These are phyloP conservation scores for Cucurbita argyrosperma DNA, from an alignment of 306 rosid species.

Conservation along the genomic window DNA sequence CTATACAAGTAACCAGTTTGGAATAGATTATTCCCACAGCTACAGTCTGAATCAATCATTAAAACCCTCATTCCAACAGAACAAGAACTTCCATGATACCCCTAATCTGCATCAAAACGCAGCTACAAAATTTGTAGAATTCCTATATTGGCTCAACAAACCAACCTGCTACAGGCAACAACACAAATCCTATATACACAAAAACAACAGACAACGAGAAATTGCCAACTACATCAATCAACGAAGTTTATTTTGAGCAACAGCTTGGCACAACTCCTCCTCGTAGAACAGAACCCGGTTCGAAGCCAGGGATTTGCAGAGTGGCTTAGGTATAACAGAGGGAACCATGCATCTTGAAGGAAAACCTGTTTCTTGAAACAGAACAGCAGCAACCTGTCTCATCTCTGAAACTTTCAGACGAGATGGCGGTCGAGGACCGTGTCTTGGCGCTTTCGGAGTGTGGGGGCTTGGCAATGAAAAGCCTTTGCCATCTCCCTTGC, in stretches of 20 bases:
- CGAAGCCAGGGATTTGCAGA: slow-evolving; percentile 77
- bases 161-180: slow-evolving; percentile 7
- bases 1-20: slow-evolving; percentile 5
- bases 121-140: slow-evolving; percentile 44
- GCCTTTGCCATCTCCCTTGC: slow-evolving; percentile 61
- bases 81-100: slow-evolving; percentile 31
- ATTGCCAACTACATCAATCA: slow-evolving; percentile 16
- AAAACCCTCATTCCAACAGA: background rate
- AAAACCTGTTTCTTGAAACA: slow-evolving; percentile 63
- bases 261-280: slow-evolving; percentile 92
- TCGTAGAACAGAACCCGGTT: slow-evolving; percentile 84
- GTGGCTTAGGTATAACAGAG: slow-evolving; percentile 59
- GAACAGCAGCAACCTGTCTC: slow-evolving; percentile 90
- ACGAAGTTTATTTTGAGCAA: slow-evolving; percentile 86
- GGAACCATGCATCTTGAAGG: slow-evolving; percentile 64
- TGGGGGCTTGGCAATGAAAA: slow-evolving; percentile 45
- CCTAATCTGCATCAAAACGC: slow-evolving; percentile 34
- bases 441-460: slow-evolving; percentile 90
- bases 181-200: slow-evolving; percentile 34
- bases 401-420: slow-evolving; percentile 74
- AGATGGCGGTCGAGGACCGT: slow-evolving; percentile 83
- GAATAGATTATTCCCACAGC: slow-evolving; percentile 7
- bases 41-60: background rate
- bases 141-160: slow-evolving; percentile 23
- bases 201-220: slow-evolving; percentile 6